phyloP scores from a whole-genome alignment of 2,329 filamentous ascomycete genomes.

The Aschersonia sp. region DNA sequence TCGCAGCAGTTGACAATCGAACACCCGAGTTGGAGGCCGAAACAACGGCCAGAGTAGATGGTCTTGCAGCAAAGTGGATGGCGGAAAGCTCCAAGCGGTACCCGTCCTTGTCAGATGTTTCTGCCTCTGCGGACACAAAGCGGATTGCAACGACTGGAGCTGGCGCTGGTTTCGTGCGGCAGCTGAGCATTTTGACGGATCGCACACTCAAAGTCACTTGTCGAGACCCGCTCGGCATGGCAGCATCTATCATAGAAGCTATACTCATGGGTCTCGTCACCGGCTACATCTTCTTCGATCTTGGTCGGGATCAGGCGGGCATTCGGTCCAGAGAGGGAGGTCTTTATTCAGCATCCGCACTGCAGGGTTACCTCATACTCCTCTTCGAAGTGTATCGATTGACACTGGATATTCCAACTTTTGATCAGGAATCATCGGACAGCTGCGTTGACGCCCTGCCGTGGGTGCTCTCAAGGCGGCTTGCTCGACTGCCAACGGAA shows the following conservation, averaged over 20 bases:
- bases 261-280: slow-evolving; percentile 55
- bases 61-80: slow-evolving; percentile 46
- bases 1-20: slow-evolving; percentile 60
- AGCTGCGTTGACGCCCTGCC: slow-evolving; percentile 55
- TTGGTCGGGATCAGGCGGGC: slow-evolving; percentile 51
- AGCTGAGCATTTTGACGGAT: slow-evolving; percentile 50
- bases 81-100: slow-evolving; percentile 18
- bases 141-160: slow-evolving; percentile 18
- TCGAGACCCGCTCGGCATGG: slow-evolving; percentile 64
- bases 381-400: slow-evolving; percentile 64
- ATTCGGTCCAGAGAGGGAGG: slow-evolving; percentile 62
- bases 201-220: slow-evolving; percentile 58
- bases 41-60: slow-evolving; percentile 44
- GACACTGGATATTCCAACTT: slow-evolving; percentile 59
- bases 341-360: slow-evolving; percentile 53
- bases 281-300: slow-evolving; percentile 57
- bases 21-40: slow-evolving; percentile 48
- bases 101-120: slow-evolving; percentile 5
- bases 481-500: slow-evolving; percentile 55
- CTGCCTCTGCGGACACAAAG: slow-evolving; percentile 6
- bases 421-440: slow-evolving; percentile 62
- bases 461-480: slow-evolving; percentile 53
- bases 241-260: slow-evolving; percentile 54
- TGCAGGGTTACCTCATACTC: slow-evolving; percentile 65
- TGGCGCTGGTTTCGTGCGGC: slow-evolving; percentile 40